Base-by-base conservation (phyloP, 2,329 filamentous ascomycete species). In the Beauveria sp. region DNA sequence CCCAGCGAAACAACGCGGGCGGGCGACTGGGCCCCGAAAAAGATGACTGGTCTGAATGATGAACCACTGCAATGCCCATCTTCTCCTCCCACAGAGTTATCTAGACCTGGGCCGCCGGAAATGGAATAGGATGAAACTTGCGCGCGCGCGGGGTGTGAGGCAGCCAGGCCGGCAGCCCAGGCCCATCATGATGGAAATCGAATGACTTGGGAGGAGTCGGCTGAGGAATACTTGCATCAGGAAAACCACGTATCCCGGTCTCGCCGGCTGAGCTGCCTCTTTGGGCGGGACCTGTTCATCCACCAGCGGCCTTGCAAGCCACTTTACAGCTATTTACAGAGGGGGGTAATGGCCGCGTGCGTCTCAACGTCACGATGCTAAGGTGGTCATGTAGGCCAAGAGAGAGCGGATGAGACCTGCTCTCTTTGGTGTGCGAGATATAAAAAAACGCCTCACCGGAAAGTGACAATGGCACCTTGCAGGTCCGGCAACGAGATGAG, bases 81-180 rank as follows among this genome's bases (percentile, higher is more conserved):
- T 34, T 31, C 3, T 31, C 31, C 31, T 31, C 31, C 9, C 31
- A 31, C 31, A 31, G 3, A 31, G 31, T 12, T 10, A 31, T 22
- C 31, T 31, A 31, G 31, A 22, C 22, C 26, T 28, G 26, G 26
- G 26, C 5, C 12, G 6, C 56, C 46, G 46, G 46, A 51, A 59
- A 50, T 48, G 34, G 56, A 51, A 28, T 51, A 59, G 46, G 34
- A 59, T 31, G 56, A 31, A 51, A 51, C 56, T 34, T 52, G 26
- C 46, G 46, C 24, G 54, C 12, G 38, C 48, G 28, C 28, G 31
- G 50, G 28, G 50, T 52, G 51, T 34, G 31, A 34, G 10, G 31
- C 31, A 34, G 31, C 31, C 31, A 34, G 31, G 31, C 31, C 31
- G 22, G 43, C 43, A 46, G n/a, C 22, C 34, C 18, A 7, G 16